Base-by-base conservation (phyloP, 139 green algal species). In the Coccomyxa sp. region DNA sequence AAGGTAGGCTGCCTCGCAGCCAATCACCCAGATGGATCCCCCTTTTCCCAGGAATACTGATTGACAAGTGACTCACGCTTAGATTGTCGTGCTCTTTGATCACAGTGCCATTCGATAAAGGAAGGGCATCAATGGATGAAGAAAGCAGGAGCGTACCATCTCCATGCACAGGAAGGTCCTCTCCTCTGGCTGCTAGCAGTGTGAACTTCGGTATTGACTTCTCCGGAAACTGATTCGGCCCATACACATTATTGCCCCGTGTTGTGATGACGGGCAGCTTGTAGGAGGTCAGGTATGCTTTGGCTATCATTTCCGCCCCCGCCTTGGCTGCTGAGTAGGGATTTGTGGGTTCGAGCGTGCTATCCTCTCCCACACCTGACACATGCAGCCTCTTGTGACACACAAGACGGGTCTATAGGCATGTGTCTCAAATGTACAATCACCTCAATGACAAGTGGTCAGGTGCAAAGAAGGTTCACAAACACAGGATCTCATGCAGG, bases 191-290 rank as follows among this genome's bases (percentile, higher is more conserved):
- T 0, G 93, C 93, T 67, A 95, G 91, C 76, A 97, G 82, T 0
- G 88, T 93, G 82, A 97, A 95, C 87, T 96, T 96, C 76, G 94
- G 94, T 81, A 98, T 95, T n/a, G 97, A 87, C 87, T 98, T 98
- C 87, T 98, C 95, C 10, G 95, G 95, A 51, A 97, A 98, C 88
- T 99, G 96, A 79, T 96, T 88, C 0, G 97, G 97, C 0, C 97
- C 97, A 80, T 99, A 99, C 32, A 99, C 97, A 87, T 99, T 99
- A 92, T 99, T 99, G 58, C 96, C 95, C 27, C 97, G 92, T 0
- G 97, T 99, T 80, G 96, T 98, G 86, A 99, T 97, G 80, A 95
- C 93, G 27, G 95, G 95, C 87, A 98, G 89, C 82, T 88, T 88
- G 81, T 94, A 99, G 13, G 91, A 97, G 58, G 87, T 91, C 80